Evolutionary conservation across 1,139 yeast genomes (phyloP).

Genomic region (Meyerozyma athensensis): DNA sequence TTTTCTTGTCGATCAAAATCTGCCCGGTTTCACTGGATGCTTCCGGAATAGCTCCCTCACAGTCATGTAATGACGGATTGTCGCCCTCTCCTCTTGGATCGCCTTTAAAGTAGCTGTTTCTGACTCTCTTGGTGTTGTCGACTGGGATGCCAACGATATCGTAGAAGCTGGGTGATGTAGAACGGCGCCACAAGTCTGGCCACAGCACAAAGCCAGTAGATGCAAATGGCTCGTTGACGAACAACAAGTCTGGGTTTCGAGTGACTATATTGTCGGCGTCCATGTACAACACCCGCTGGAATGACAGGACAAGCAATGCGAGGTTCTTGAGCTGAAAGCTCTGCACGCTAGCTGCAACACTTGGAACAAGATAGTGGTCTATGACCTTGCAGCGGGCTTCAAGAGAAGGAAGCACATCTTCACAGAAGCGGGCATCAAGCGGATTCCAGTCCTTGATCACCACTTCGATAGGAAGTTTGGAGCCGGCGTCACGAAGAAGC

Average conservation of each 20-base stretch:
- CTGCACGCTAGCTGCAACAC: conserved; percentile 15
- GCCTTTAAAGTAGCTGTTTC: conserved; percentile 25
- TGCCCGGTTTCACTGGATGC: conserved; percentile 62
- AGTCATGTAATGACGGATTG: conserved; percentile 39
- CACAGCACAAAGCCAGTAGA: conserved; percentile 27
- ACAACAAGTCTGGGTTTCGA: conserved; percentile 29
- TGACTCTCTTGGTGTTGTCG: conserved; percentile 15
- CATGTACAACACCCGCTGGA: conserved; percentile 28
- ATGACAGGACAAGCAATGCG: conserved; percentile 31
- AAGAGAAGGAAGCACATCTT: conserved; percentile 23
- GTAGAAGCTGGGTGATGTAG: conserved; percentile 32
- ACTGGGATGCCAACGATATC: conserved; percentile 25
- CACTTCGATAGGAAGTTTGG: conserved; percentile 56
- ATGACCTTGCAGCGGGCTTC: conserved; percentile 31
- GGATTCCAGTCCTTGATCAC: conserved; percentile 27
- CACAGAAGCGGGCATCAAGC: conserved; percentile 29
- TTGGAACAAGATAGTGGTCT: conserved; percentile 26
- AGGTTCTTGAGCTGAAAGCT: conserved; percentile 32
- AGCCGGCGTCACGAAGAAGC: conserved; percentile 48
- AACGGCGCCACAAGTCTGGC: conserved; percentile 41
- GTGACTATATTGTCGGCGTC: conserved; percentile 36
- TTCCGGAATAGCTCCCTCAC: conserved; percentile 54
- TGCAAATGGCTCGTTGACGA: conserved; percentile 28
- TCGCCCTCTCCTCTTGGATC: conserved; percentile 21
- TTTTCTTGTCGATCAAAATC: conserved; percentile 45